These are phyloP conservation scores for Mortierella sp. DNA, from an alignment of 371 early-diverging fungal genomes.

Conservation along the genomic window DNA sequence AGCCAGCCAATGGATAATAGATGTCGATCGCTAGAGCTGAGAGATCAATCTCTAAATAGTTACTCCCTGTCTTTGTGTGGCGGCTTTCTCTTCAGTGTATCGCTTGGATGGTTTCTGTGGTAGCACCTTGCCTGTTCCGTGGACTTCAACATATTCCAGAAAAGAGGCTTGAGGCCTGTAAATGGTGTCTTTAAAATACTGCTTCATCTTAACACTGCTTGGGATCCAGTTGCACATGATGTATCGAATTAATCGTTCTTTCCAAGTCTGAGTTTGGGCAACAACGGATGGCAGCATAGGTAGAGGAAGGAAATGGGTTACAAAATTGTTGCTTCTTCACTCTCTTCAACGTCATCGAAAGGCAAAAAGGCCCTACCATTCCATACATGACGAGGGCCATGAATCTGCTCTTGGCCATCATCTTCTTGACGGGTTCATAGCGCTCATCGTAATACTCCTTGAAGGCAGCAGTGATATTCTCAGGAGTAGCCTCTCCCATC, in stretches of 20 bases:
- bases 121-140: slow-evolving; percentile 13
- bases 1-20: too few relatives aligned
- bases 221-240: slow-evolving; percentile 27
- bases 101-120: neutral
- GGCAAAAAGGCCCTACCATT: neutral
- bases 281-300: too few relatives aligned
- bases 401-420: slow-evolving; percentile 12
- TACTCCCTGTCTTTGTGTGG: too few relatives aligned
- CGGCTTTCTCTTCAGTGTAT: too few relatives aligned
- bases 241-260: slow-evolving; percentile 12
- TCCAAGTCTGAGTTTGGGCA: slow-evolving; percentile 11
- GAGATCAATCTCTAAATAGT: too few relatives aligned
- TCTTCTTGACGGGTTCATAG: neutral
- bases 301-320: too few relatives aligned
- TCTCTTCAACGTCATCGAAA: too few relatives aligned
- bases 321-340: too few relatives aligned
- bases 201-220: slow-evolving; percentile 9
- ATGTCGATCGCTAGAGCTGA: too few relatives aligned
- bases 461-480: neutral
- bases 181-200: slow-evolving; percentile 13
- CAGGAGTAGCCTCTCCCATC: neutral
- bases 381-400: neutral
- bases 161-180: slow-evolving; percentile 26
- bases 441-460: neutral
- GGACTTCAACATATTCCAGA: slow-evolving; percentile 11